Percentiles rank a stretch among this genome's conserved stretches.
These are phyloP conservation scores for Hericium rajendrae DNA, from an alignment of 768 basidiomycete species.

Conservation along the genomic window DNA sequence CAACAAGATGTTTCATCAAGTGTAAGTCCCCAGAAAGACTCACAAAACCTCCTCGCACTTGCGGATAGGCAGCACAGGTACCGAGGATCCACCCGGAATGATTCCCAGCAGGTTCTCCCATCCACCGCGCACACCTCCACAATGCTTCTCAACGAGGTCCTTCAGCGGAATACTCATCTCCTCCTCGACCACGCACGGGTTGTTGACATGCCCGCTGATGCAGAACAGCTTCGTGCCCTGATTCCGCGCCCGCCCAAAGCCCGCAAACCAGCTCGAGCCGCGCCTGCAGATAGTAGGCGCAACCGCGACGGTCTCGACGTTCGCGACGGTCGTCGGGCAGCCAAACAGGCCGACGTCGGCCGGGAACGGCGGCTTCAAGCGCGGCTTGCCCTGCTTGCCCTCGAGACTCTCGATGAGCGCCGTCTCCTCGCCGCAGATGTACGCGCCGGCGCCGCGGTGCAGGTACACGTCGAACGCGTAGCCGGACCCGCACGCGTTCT, in stretches of 20 bases:
- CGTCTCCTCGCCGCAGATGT: slow-evolving; percentile 98
- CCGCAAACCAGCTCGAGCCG: slow-evolving; percentile 83
- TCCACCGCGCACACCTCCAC: slow-evolving; percentile 87
- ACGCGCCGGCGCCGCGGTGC: slow-evolving; percentile 97
- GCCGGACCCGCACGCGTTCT: slow-evolving; percentile 85
- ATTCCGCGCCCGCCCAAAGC: slow-evolving; percentile 87
- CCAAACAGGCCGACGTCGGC: slow-evolving; percentile 97
- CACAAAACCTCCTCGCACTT: slow-evolving; percentile 83
- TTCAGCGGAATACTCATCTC: slow-evolving; percentile 97
- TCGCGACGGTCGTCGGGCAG: slow-evolving; percentile 94
- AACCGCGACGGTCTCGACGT: slow-evolving; percentile 97
- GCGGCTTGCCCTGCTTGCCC: slow-evolving; percentile 97
- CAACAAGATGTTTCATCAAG: background rate
- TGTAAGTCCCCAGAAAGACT: slow-evolving; percentile 25
- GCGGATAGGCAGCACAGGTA: slow-evolving; percentile 82
- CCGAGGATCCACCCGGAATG: slow-evolving; percentile 90
- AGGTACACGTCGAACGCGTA: slow-evolving; percentile 97
- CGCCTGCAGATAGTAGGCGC: slow-evolving; percentile 94
- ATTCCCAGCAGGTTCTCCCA: slow-evolving; percentile 98
- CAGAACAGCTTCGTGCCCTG: slow-evolving; percentile 97
- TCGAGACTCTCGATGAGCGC: slow-evolving; percentile 95
- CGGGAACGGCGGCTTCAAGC: slow-evolving; percentile 97
- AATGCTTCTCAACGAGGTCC: slow-evolving; percentile 94
- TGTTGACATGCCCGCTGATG: slow-evolving; percentile 95
- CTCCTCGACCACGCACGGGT: slow-evolving; percentile 95